Evolutionary conservation across 106 monocot species (phyloP).

Genomic region (Allium cepa): DNA sequence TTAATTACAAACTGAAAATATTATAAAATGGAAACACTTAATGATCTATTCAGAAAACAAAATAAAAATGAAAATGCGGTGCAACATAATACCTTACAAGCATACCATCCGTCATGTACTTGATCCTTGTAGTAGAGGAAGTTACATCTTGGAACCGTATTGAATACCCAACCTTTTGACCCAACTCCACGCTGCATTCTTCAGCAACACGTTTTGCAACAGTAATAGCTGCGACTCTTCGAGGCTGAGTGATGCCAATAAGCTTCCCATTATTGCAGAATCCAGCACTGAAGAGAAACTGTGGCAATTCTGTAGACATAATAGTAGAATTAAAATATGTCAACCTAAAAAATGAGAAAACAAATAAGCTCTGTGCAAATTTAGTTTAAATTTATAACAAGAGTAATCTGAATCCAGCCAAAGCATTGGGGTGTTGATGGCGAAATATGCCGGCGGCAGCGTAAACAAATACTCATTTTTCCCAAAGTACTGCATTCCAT

Average conservation of each 20-base stretch:
- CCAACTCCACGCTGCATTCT: constrained; percentile 82
- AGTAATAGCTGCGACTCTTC: constrained; percentile 89
- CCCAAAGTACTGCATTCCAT: neutral
- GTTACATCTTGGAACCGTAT: constrained; percentile 94
- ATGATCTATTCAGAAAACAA: neutral
- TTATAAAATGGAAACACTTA: neutral
- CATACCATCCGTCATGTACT: constrained; percentile 98
- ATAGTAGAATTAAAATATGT: neutral
- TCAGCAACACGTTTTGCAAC: constrained; percentile 97
- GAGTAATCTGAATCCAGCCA: neutral
- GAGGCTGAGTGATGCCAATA: constrained; percentile 94
- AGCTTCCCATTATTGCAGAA: constrained; percentile 60
- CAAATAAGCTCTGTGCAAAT: neutral
- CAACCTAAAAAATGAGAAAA: neutral
- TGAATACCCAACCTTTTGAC: constrained; percentile 88
- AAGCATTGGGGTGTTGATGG: neutral
- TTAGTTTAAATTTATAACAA: neutral
- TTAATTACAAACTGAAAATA: neutral
- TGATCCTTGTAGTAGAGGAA: constrained; percentile 71
- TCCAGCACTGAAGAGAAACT: constrained; percentile 80
- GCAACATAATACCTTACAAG: constrained; percentile 58
- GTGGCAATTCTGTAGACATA: constrained; percentile 70
- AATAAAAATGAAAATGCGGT: neutral
- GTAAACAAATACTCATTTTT: neutral
- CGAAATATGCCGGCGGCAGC: neutral